These are phyloP conservation scores for Blastobotrys chiropterorum DNA, from an alignment of 805 yeast genomes.

Conservation along the genomic window DNA sequence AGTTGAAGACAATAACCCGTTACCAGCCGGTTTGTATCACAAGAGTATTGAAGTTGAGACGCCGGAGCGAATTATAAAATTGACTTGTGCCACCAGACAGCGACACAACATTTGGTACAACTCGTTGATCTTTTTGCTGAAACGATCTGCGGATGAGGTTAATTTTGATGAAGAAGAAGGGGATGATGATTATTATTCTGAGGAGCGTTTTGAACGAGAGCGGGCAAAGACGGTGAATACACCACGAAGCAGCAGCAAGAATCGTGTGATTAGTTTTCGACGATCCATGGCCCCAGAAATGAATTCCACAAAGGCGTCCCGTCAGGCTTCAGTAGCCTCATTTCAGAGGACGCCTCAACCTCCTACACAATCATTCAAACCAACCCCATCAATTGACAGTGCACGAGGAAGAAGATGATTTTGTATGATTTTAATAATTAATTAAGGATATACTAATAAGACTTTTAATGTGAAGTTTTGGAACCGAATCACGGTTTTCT, in stretches of 20 bases:
- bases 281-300: conserved; percentile 24
- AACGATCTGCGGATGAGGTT: conserved; percentile 28
- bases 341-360: background rate
- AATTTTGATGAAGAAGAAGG: conserved; percentile 21
- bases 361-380: background rate
- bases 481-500: background rate
- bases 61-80: conserved; percentile 55
- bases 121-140: conserved; percentile 69
- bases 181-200: conserved; percentile 12
- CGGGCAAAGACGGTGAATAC: conserved; percentile 12
- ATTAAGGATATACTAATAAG: background rate
- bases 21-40: conserved; percentile 83
- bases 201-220: conserved; percentile 15
- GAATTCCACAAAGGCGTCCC: conserved; percentile 11
- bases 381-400: background rate
- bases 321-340: conserved; percentile 1
- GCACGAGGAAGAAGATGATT: background rate
- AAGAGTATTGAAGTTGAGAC: conserved; percentile 76
- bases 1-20: conserved; percentile 76
- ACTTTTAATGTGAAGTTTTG: background rate
- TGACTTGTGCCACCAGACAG: conserved; percentile 82
- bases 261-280: conserved; percentile 18
- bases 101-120: conserved; percentile 91
- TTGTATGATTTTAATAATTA: background rate
- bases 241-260: conserved; percentile 3